Evolutionary conservation across 2,329 filamentous ascomycete genomes (phyloP), one percentile per base, ranked within the genome.

Genomic region (Fusarium sp.): DNA sequence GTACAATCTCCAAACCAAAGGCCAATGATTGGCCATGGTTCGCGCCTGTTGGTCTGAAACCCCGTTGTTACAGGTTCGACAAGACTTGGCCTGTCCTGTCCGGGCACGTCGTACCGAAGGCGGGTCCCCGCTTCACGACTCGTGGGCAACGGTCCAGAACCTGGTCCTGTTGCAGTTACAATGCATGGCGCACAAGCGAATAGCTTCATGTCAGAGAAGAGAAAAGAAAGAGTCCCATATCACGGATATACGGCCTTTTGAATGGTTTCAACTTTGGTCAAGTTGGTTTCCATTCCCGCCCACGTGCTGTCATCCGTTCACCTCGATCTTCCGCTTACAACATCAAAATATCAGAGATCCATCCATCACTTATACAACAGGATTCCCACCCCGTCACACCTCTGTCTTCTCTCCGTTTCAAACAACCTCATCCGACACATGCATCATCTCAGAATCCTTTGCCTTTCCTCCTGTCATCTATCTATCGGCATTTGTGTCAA

Each of bases 61-160:
- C 75, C 71, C 74, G 62, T 62, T 77, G 75, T 77, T 77, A 75
- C 75, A 77, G 75, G 75, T 77, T 68, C 64, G 65, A 71, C 67
- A 69, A 61, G 71, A 67, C 75, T 66, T 69, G 69, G 62, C 44
- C 70, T 62, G 46, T 58, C 44, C 70, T 62, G 46, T 58, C 75
- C 66, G 69, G 72, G 36, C 55, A 65, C 24, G 74, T 77, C 53
- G 66, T 55, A 75, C 57, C 71, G 58, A 60, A n/a, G 63, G 71
- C 35, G 72, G 71, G 35, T 56, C 16, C 46, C 46, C 22, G 27
- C 11, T 10, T 40, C 58, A 59, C 33, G 63, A 65, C 53, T 71
- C 71, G 62, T 57, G 59, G 46, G 46, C 24, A 29, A 49, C 46
- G n/a, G 38, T 11, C 17, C 38, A 42, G n/a, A 42, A 38, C 42